These are phyloP conservation scores for Sistotremastrum suecicum DNA, from an alignment of 768 basidiomycete genomes.

Conservation along the genomic window DNA sequence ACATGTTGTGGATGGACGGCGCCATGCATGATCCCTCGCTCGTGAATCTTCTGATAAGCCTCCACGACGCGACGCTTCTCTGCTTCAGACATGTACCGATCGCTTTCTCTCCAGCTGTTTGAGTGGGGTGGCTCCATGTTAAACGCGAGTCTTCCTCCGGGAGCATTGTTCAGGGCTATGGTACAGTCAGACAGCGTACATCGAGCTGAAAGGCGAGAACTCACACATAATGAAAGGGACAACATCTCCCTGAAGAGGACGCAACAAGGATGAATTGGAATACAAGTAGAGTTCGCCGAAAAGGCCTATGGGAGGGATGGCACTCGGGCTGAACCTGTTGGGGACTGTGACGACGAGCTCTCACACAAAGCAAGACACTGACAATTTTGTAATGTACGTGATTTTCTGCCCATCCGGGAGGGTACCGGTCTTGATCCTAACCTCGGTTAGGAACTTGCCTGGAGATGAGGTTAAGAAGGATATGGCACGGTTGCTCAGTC, in stretches of 20 bases:
- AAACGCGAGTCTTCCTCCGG: slow-evolving; percentile 5
- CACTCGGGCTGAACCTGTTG: too few relatives aligned
- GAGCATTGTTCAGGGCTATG: neutral
- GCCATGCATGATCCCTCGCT: slow-evolving; percentile 12
- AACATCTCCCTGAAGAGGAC: slow-evolving; percentile 12
- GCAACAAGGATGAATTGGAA: slow-evolving; percentile 8
- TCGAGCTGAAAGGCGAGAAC: neutral
- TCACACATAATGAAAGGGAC: slow-evolving; percentile 10
- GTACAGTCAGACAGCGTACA: too few relatives aligned
- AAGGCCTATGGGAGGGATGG: too few relatives aligned
- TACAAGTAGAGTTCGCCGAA: slow-evolving; percentile 5
- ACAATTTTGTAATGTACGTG: slow-evolving; percentile 8
- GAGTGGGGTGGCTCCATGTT: slow-evolving; percentile 12
- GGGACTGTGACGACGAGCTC: too few relatives aligned
- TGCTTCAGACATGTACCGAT: slow-evolving; percentile 2
- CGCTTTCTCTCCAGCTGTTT: slow-evolving; percentile 10
- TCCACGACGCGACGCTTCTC: slow-evolving; percentile 8
- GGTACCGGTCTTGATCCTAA: neutral
- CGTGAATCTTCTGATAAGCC: slow-evolving; percentile 11
- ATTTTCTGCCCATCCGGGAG: slow-evolving; percentile 5
- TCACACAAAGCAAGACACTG: neutral
- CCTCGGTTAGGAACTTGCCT: neutral
- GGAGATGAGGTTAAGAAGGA: neutral
- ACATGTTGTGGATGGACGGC: slow-evolving; percentile 8
- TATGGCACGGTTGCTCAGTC: neutral